phyloP scores from a whole-genome alignment of 768 basidiomycete genomes.

The Tulasnella sp. region DNA sequence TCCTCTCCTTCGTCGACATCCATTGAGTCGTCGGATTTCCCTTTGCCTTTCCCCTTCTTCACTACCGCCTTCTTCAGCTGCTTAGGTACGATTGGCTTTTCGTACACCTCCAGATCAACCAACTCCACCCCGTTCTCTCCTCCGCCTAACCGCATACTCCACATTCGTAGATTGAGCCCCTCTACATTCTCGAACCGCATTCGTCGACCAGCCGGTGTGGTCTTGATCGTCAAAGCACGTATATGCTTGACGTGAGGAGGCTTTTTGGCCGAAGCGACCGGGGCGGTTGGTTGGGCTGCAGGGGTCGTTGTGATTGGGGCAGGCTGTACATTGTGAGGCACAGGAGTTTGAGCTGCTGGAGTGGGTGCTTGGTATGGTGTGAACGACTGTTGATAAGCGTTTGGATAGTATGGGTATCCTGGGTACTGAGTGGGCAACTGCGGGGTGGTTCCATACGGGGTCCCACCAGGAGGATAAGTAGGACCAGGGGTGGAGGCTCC shows the following conservation, averaged over 20 bases:
- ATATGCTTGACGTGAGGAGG: slow-evolving; percentile 1
- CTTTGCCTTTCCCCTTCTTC: slow-evolving; percentile 2
- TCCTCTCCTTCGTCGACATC: slow-evolving; percentile 9
- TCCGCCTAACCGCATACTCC: slow-evolving; percentile 7
- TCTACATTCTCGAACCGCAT: slow-evolving; percentile 4
- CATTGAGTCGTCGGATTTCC: slow-evolving; percentile 1
- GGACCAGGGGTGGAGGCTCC: not conserved
- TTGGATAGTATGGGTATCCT: not conserved
- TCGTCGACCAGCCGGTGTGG: not conserved
- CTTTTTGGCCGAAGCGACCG: not conserved
- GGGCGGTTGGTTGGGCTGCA: not conserved
- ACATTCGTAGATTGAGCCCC: slow-evolving; percentile 1
- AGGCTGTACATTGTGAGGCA: not conserved
- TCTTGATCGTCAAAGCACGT: not conserved
- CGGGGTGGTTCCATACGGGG: not conserved
- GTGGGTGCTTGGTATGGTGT: not conserved
- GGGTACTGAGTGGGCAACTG: slow-evolving; percentile 2
- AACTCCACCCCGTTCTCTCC: slow-evolving; percentile 9
- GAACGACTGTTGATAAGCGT: not conserved
- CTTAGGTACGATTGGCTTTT: not conserved
- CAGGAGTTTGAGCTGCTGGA: not conserved
- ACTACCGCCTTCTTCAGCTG: not conserved
- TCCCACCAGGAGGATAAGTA: not conserved
- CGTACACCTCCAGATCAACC: slow-evolving; percentile 5
- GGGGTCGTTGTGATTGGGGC: not conserved